Conservation (phyloP, 2,329 filamentous ascomycete species). For the Nothophoma quercina region DNA sequence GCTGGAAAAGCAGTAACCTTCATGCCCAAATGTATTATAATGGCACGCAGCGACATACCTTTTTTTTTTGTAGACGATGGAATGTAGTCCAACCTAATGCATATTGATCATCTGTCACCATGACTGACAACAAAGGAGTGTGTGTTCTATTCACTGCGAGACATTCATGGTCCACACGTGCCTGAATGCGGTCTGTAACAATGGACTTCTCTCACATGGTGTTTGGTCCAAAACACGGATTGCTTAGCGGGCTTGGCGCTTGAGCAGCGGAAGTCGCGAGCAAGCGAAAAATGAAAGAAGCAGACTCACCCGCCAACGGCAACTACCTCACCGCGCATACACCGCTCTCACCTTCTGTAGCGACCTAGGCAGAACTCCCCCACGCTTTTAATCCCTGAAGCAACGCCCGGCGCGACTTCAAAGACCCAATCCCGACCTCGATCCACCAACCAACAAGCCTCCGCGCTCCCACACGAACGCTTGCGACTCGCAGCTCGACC, state of each 20-base stretch:
- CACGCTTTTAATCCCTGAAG: constrained; percentile 32
- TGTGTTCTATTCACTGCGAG: not conserved
- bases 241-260: constrained; percentile 17
- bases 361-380: constrained; percentile 20
- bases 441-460: constrained; percentile 26
- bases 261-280: no score
- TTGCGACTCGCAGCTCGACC: constrained; percentile 14
- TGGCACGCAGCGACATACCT: constrained; percentile 25
- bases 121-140: not conserved
- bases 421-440: constrained; percentile 28
- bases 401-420: constrained; percentile 47
- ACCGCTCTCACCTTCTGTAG: constrained; percentile 21
- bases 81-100: constrained; percentile 37
- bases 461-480: constrained; percentile 24
- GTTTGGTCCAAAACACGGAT: no score
- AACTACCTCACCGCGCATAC: constrained; percentile 21
- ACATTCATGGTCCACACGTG: constrained; percentile 7
- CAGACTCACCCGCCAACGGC: constrained; percentile 28
- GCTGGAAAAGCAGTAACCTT: constrained; percentile 11
- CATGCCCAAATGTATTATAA: constrained; percentile 44
- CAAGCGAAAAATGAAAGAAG: constrained; percentile 26
- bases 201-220: constrained; percentile 8
- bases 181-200: constrained; percentile 9
- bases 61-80: constrained; percentile 13
- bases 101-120: constrained; percentile 8